A percentile compares a stretch with the other conserved stretches of the same genome.
Conservation (phyloP, 2,329 filamentous ascomycete species). For the Pseudogymnoascus sp. region DNA sequence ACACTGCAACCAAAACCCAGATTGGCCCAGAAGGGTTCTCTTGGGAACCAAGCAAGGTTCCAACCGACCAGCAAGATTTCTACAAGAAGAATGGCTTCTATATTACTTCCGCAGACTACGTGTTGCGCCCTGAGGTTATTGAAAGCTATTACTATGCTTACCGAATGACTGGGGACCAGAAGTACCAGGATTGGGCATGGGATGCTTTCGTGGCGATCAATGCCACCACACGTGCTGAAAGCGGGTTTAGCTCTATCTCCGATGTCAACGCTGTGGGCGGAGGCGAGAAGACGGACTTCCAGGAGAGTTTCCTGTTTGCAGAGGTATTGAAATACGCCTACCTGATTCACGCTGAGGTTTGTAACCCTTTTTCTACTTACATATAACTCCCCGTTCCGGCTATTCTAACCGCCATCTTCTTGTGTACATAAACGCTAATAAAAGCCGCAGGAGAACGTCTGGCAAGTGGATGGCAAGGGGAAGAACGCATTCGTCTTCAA, state of each 20-base stretch:
- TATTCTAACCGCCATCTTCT: neutral
- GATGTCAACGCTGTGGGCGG: constrained; percentile 59
- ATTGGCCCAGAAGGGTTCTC: constrained; percentile 70
- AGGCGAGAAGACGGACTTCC: constrained; percentile 56
- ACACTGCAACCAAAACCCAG: constrained; percentile 56
- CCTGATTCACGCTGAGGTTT: constrained; percentile 42
- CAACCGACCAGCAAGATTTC: constrained; percentile 45
- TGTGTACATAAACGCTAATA: constrained; percentile 5
- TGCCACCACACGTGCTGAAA: constrained; percentile 50
- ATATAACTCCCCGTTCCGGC: neutral
- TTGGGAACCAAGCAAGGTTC: constrained; percentile 46
- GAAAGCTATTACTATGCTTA: constrained; percentile 85
- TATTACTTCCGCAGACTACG: constrained; percentile 52
- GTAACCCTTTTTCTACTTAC: constrained; percentile 11
- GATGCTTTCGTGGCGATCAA: constrained; percentile 65
- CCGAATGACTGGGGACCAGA: constrained; percentile 63
- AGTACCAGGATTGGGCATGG: constrained; percentile 82
- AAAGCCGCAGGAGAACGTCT: constrained; percentile 31
- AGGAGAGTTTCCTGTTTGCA: constrained; percentile 84
- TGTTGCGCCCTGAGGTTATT: constrained; percentile 71
- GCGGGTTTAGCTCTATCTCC: constrained; percentile 57
- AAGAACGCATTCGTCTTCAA: constrained; percentile 53
- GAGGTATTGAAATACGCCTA: constrained; percentile 83
- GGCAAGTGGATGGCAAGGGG: constrained; percentile 44
- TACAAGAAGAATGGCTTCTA: constrained; percentile 65